Evolutionary conservation across 2,329 filamentous ascomycete genomes (phyloP), one percentile per base, ranked within the genome.

Genomic region (Aspergillus floridensis): DNA sequence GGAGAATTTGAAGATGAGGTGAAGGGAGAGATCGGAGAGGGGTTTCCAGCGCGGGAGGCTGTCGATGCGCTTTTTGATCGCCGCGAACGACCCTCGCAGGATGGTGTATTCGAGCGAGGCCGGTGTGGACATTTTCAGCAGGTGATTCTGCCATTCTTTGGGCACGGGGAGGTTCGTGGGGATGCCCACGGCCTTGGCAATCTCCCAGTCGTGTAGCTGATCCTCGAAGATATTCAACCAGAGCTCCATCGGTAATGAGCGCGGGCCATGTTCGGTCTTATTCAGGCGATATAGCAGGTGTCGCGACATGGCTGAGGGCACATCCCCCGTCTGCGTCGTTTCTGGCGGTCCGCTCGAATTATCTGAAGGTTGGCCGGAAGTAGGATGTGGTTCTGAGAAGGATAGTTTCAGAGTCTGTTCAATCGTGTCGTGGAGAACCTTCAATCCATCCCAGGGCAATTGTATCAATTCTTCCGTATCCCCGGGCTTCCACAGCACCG

Each of bases 1-100:
- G 47, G 88, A 90, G 73, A 97, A 97, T 65, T 95, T 92, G 79
- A 97, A 92, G 66, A 96, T 92, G 46, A 96, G 84, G 69, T 93
- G 92, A 62, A 95, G 90, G 41, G 91, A 90, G 1, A 96, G 81
- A 2, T 88, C 88, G 0, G 92, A 95, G 12, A 97, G 82, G 64
- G 88, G 89, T 26, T 86, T 86, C 35, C 89, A 86, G 0, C 89
- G 88, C 19, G 90, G 89, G 41, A 85, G 77, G 6, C 88, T 80
- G 24, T 80, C 85, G 46, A 96, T 83, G 68, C 91, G 88, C 55
- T 86, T 84, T 71, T 91, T 91, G 62, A 96, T 88, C 35, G 88
- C 86, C 0, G 83, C 76, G 5, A 90, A 84, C 38, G 87, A 85
- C 56, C 88, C 86, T 0, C 89, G 88, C 26, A 98, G 83, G 24